Percentiles rank a stretch among this genome's conserved stretches.
These are phyloP conservation scores for Colletotrichum sojae DNA, from an alignment of 2,329 filamentous ascomycete species.

Conservation along the genomic window DNA sequence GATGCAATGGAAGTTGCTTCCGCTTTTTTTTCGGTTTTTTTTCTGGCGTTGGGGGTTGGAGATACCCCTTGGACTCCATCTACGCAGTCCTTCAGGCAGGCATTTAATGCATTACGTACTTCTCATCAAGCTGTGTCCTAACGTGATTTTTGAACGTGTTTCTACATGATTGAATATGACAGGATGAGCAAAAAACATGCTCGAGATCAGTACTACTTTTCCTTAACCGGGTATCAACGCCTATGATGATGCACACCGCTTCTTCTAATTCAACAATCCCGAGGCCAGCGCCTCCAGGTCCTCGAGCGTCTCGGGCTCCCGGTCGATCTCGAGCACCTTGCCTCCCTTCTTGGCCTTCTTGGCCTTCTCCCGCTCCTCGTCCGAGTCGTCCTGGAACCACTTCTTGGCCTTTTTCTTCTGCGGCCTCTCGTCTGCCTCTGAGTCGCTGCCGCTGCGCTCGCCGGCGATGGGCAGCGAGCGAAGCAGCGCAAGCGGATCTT, in stretches of 20 bases:
- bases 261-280: constrained; percentile 67
- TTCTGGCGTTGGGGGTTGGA: constrained; percentile 40
- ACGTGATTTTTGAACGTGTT: not conserved
- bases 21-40: not conserved
- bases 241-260: constrained; percentile 33
- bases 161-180: not conserved
- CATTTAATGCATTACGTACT: constrained; percentile 25
- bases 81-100: constrained; percentile 22
- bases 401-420: constrained; percentile 81
- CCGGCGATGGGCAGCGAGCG: constrained; percentile 69
- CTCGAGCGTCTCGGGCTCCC: constrained; percentile 83
- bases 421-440: constrained; percentile 44
- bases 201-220: constrained; percentile 11
- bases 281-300: constrained; percentile 84
- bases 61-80: constrained; percentile 37
- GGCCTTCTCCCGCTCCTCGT: constrained; percentile 54
- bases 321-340: constrained; percentile 72
- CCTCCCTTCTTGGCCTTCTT: constrained; percentile 61
- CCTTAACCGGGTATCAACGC: constrained; percentile 48
- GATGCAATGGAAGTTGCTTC: constrained; percentile 4
- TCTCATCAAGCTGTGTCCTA: not conserved
- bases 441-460: constrained; percentile 52
- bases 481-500: constrained; percentile 71
- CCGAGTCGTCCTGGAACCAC: constrained; percentile 80
- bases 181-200: not conserved